Conservation (phyloP, 768 basidiomycete species). For the Solioccasus polychromus region DNA sequence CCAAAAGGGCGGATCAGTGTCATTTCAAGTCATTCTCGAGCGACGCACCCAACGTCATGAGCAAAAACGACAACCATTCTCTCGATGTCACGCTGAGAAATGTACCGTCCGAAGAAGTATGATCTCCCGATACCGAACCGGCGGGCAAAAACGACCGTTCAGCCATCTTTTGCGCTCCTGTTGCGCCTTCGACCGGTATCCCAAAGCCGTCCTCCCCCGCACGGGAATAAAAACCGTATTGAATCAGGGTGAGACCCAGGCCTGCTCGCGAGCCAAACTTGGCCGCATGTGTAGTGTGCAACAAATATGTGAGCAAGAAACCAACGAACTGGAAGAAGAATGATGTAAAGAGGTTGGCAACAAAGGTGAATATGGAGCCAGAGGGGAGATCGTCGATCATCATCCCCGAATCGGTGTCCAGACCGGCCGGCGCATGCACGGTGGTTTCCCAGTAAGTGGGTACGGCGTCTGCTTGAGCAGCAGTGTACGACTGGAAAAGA, state of each 20-base stretch:
- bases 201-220: conserved; percentile 31
- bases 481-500: conserved; percentile 66
- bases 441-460: conserved; percentile 98
- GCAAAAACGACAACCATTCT: conserved; percentile 88
- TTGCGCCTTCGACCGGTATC: conserved; percentile 13
- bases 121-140: conserved; percentile 26
- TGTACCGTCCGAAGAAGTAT: conserved; percentile 7
- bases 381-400: conserved; percentile 91
- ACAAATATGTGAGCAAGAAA: conserved; percentile 88
- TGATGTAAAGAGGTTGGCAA: conserved; percentile 78
- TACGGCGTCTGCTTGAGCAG: conserved; percentile 85
- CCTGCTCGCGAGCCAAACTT: conserved; percentile 93
- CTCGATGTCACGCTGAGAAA: conserved; percentile 48
- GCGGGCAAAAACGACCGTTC: conserved; percentile 22
- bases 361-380: conserved; percentile 71
- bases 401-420: conserved; percentile 57
- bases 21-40: neutral
- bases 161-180: conserved; percentile 13
- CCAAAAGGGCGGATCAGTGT: neutral
- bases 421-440: conserved; percentile 69
- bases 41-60: conserved; percentile 79
- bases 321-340: conserved; percentile 98
- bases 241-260: conserved; percentile 92
- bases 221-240: conserved; percentile 81
- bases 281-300: conserved; percentile 88